phyloP scores from a whole-genome alignment of 306 rosid species.

The Malus domestica region DNA sequence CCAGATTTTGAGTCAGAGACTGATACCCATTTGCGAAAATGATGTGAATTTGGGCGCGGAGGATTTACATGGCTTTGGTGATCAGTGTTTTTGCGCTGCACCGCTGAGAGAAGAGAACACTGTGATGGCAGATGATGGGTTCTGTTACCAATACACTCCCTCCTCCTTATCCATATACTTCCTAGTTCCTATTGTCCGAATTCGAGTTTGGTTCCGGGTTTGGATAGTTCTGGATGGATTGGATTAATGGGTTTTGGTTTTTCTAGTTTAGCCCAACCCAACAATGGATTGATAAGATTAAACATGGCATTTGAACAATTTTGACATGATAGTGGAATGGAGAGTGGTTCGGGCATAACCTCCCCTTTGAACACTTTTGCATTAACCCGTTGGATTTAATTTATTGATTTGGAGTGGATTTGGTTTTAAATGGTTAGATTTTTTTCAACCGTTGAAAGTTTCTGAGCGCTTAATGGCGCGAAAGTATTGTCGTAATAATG shows the following conservation, averaged over 20 bases:
- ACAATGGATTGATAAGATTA: background rate
- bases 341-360: background rate
- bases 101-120: background rate
- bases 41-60: background rate
- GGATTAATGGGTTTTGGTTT: background rate
- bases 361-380: background rate
- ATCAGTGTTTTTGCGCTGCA: background rate
- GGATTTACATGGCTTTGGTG: background rate
- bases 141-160: background rate
- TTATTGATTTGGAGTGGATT: background rate
- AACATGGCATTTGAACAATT: background rate
- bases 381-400: background rate
- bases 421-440: background rate
- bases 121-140: constrained; percentile 2
- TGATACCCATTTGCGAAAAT: background rate
- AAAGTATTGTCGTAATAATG: too few relatives aligned
- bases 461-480: fast-evolving
- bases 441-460: background rate
- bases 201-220: background rate
- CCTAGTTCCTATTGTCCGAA: background rate
- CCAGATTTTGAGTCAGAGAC: background rate
- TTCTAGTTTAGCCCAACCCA: background rate
- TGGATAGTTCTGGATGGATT: background rate
- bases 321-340: background rate
- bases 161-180: background rate